Evolutionary conservation across 2,329 filamentous ascomycete genomes (phyloP), one percentile per base, ranked within the genome.

Genomic region (Cladosporium austrohemisphaericum): DNA sequence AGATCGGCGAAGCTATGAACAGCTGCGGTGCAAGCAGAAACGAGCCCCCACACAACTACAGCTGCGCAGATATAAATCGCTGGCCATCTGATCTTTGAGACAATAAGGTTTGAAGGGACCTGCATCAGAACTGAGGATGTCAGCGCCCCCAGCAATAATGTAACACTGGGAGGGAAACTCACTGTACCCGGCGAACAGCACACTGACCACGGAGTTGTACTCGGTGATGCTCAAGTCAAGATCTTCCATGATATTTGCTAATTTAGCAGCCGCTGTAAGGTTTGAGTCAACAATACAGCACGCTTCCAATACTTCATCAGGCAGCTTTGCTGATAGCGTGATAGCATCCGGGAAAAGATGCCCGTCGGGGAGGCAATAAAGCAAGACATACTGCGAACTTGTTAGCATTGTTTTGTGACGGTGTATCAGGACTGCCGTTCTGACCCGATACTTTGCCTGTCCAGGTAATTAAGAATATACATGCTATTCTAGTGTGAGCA

Each of bases 61-160:
- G 72, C 72, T 0, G 65, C 61, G 0, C 76, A 70, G 1, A 83
- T 69, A 52, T 80, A 83, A 1, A 76, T 48, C 1, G 75, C 76
- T 1, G 79, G 79, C 37, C 8, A 23, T 8, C 72, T 69, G 20
- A 80, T 65, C 3, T 75, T 67, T 0, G 78, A 80, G 2, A 83
- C 64, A 0, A 79, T 57, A 51, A 83, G 68, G 53, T 83, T 84
- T 0, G 79, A 82, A 0, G 80, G 81, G 0, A 84, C 65, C 60
- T 84, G 79, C 74, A 83, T 81, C 13, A 81, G 63, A 1, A 83
- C 36, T 40, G 20, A 3, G 11, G 16, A n/a, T 5, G n/a, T 28
- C 23, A 28, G 37, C 14, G 47, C 62, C n/a, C n/a, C n/a, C n/a
- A n/a, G n/a, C n/a, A n/a, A n/a, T n/a, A n/a, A n/a, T n/a, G n/a